Conservation (phyloP, 2,329 filamentous ascomycete genomes). For the Sporothrix inflata region DNA sequence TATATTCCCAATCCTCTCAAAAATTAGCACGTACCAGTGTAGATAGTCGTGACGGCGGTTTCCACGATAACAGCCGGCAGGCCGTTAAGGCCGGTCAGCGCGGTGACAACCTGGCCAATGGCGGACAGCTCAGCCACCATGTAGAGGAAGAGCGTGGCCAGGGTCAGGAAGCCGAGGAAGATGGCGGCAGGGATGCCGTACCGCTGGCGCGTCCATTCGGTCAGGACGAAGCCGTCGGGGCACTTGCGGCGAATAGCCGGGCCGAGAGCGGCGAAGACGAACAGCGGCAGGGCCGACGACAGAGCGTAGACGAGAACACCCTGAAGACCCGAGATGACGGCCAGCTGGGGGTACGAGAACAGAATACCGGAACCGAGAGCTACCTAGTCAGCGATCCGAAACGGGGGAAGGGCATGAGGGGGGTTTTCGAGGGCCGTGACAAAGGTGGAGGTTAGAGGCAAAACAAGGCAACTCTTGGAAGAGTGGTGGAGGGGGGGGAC, state of each 20-base stretch:
- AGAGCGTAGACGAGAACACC: constrained; percentile 77
- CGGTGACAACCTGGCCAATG: constrained; percentile 75
- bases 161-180: constrained; percentile 75
- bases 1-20: not conserved
- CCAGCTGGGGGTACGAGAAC: constrained; percentile 80
- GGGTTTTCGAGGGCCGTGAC: constrained; percentile 19
- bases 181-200: constrained; percentile 71
- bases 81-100: constrained; percentile 73
- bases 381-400: constrained; percentile 53
- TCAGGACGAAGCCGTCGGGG: constrained; percentile 81
- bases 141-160: constrained; percentile 82
- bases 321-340: constrained; percentile 77
- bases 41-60: constrained; percentile 77
- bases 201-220: constrained; percentile 80
- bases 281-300: constrained; percentile 70
- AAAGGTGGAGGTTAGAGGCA: constrained; percentile 16
- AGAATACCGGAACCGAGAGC: constrained; percentile 82
- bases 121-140: constrained; percentile 85
- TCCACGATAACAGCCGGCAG: constrained; percentile 78
- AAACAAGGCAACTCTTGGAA: constrained; percentile 29
- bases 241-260: constrained; percentile 79
- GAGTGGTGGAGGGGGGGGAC: constrained; percentile 37
- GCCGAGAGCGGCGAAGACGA: constrained; percentile 74
- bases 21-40: constrained; percentile 65
- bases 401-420: constrained; percentile 29